Percentiles rank a stretch among this genome's conserved stretches.
These are phyloP conservation scores for Castanospermum australe DNA, from an alignment of 306 rosid species.

Conservation along the genomic window DNA sequence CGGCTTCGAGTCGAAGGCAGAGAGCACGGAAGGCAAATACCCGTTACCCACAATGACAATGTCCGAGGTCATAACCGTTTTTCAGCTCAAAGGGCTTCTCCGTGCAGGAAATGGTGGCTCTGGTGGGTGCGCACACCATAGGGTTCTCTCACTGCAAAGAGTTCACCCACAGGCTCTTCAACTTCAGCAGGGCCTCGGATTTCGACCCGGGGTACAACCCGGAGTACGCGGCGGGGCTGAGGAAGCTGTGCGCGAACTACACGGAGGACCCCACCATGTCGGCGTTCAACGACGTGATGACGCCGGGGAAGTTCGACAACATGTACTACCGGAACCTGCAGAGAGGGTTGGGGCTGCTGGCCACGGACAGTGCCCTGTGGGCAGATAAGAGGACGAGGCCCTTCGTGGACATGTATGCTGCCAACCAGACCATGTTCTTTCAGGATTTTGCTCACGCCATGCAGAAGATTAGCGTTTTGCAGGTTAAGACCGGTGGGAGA, in stretches of 20 bases:
- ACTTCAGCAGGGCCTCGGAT: slow-evolving; percentile 21
- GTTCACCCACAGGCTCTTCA: slow-evolving; percentile 29
- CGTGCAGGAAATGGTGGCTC: slow-evolving; percentile 34
- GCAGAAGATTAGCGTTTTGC: slow-evolving; percentile 12
- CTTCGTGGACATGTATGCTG: slow-evolving; percentile 18
- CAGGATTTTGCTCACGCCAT: slow-evolving; percentile 24
- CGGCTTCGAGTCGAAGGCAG: slow-evolving; percentile 12
- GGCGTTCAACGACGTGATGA: slow-evolving; percentile 41
- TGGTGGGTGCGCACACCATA: slow-evolving; percentile 38
- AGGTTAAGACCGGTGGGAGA: slow-evolving; percentile 25
- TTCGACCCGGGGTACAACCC: slow-evolving; percentile 28
- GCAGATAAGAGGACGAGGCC: slow-evolving; percentile 28
- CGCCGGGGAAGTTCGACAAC: slow-evolving; percentile 39
- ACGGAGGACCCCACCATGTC: slow-evolving; percentile 1
- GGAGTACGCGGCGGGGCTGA: slow-evolving; percentile 30
- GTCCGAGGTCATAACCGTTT: slow-evolving; percentile 25
- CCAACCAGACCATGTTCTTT: slow-evolving; percentile 29
- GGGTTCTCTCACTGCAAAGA: slow-evolving; percentile 41
- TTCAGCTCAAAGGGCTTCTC: slow-evolving; percentile 16
- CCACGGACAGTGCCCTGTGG: slow-evolving; percentile 6
- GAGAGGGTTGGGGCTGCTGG: slow-evolving; percentile 30
- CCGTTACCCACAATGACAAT: slow-evolving; percentile 40
- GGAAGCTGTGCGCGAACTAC: slow-evolving; percentile 27
- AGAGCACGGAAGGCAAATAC: neutral
- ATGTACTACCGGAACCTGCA: slow-evolving; percentile 27